Conservation (phyloP, 352 stramenopile species). For the Globisporangium apiculatum region DNA sequence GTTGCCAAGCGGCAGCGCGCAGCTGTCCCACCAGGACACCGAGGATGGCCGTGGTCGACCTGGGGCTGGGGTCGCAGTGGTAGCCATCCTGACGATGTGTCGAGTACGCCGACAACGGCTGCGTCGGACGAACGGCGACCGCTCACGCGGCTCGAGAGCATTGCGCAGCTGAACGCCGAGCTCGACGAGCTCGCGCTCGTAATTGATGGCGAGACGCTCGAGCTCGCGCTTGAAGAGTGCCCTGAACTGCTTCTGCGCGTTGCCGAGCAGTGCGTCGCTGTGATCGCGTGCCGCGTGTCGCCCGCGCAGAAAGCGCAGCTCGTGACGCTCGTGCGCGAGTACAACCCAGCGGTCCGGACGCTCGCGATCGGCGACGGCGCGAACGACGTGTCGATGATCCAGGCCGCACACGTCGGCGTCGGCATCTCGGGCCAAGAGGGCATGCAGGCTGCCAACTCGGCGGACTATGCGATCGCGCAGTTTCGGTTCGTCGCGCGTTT, state of each 20-base stretch:
- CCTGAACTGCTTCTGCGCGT: constrained; percentile 66
- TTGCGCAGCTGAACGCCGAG: constrained; percentile 33
- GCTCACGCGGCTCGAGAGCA: constrained; percentile 62
- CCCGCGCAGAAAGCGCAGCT: constrained; percentile 92
- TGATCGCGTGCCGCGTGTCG: constrained; percentile 92
- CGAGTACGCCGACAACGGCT: constrained; percentile 1
- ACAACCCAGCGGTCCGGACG: constrained; percentile 75
- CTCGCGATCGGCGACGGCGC: constrained; percentile 92
- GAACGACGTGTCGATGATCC: constrained; percentile 97
- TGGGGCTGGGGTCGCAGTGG: background rate
- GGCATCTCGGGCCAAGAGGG: constrained; percentile 92
- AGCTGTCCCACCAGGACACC: too few relatives aligned
- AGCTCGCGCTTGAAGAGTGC: constrained; percentile 68
- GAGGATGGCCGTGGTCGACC: background rate
- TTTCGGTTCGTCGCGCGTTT: constrained; percentile 91
- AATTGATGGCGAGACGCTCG: constrained; percentile 79
- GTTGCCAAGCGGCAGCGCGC: background rate
- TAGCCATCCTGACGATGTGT: background rate
- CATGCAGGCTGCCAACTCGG: constrained; percentile 92
- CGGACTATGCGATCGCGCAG: constrained; percentile 93
- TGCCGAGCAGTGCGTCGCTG: constrained; percentile 78
- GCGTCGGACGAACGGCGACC: constrained; percentile 19
- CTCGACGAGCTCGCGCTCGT: constrained; percentile 53
- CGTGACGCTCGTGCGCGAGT: constrained; percentile 89
- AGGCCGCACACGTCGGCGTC: constrained; percentile 89